Conservation (phyloP, 1,284 basidiomycete species). For the Microbotryomycetes sp. region DNA sequence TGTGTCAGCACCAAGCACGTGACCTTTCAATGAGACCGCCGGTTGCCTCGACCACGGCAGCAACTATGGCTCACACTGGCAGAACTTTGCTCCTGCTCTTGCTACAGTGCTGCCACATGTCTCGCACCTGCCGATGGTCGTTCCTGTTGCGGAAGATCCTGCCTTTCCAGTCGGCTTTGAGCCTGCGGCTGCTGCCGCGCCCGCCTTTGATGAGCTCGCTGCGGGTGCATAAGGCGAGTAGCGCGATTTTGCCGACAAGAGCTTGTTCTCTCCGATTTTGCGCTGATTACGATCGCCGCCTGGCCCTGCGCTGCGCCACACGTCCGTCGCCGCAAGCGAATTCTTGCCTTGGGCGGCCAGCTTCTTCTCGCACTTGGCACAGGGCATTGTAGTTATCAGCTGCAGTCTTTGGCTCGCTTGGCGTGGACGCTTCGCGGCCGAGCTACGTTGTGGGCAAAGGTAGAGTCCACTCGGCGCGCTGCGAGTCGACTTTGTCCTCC, state of each 20-base stretch:
- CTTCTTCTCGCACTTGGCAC: constrained; percentile 35
- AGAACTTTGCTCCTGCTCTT: constrained; percentile 75
- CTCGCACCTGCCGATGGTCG: constrained; percentile 76
- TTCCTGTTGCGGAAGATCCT: constrained; percentile 40
- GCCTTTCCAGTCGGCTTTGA: not conserved
- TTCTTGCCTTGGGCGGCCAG: constrained; percentile 1
- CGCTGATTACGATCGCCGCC: constrained; percentile 40
- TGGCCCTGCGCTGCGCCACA: constrained; percentile 21
- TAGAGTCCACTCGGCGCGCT: too few species aligned
- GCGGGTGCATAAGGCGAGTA: constrained; percentile 41
- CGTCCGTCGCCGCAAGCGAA: constrained; percentile 2
- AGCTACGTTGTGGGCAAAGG: too few species aligned
- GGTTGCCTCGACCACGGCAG: too few species aligned
- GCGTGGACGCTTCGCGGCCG: too few species aligned
- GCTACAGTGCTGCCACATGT: constrained; percentile 71
- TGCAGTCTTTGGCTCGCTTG: too few species aligned
- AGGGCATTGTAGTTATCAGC: constrained; percentile 31
- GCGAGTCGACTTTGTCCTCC: too few species aligned
- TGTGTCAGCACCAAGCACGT: not conserved
- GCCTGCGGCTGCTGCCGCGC: not conserved
- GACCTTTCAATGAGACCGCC: not conserved
- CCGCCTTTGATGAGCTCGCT: constrained; percentile 3
- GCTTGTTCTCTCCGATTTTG: constrained; percentile 74
- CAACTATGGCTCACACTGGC: constrained; percentile 55
- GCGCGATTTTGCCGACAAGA: constrained; percentile 61